Evolutionary conservation across 2,329 filamentous ascomycete genomes (phyloP).

Genomic region (Aspergillus felis): DNA sequence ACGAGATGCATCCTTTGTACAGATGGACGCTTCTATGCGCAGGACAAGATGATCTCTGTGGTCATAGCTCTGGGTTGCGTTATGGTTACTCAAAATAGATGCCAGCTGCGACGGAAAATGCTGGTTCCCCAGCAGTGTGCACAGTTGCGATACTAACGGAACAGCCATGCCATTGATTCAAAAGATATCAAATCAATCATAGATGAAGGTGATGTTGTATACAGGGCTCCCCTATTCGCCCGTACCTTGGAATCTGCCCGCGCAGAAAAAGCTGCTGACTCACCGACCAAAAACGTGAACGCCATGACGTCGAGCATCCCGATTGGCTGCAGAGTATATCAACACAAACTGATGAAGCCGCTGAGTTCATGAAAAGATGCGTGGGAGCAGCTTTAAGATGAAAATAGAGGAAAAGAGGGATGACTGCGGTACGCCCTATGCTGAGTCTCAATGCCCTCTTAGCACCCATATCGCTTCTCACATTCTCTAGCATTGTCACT

Average conservation of each 20-base stretch:
- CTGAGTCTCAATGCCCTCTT: not conserved
- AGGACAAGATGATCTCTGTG: slow-evolving; percentile 2
- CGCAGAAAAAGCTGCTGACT: slow-evolving; percentile 11
- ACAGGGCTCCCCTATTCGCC: too few species aligned
- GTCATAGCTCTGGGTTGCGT: not conserved
- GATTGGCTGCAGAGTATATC: too few species aligned
- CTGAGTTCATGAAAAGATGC: not conserved
- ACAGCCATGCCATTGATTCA: too few species aligned
- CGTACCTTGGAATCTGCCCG: slow-evolving; percentile 9
- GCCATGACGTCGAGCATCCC: slow-evolving; percentile 3
- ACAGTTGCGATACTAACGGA: slow-evolving; percentile 9
- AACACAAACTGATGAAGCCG: too few species aligned
- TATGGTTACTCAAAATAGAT: slow-evolving; percentile 1
- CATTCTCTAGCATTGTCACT: not conserved
- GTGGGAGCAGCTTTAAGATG: not conserved
- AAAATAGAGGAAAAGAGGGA: not conserved
- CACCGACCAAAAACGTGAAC: not conserved
- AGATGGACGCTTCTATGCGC: slow-evolving; percentile 8
- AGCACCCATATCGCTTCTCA: not conserved
- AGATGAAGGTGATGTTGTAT: not conserved
- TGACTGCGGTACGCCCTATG: not conserved
- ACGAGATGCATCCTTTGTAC: not conserved
- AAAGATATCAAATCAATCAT: too few species aligned
- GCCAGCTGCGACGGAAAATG: slow-evolving; percentile 7
- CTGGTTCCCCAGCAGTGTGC: slow-evolving; percentile 7